Evolutionary conservation across 306 rosid genomes (phyloP).

Genomic region (Glycine tomentella): DNA sequence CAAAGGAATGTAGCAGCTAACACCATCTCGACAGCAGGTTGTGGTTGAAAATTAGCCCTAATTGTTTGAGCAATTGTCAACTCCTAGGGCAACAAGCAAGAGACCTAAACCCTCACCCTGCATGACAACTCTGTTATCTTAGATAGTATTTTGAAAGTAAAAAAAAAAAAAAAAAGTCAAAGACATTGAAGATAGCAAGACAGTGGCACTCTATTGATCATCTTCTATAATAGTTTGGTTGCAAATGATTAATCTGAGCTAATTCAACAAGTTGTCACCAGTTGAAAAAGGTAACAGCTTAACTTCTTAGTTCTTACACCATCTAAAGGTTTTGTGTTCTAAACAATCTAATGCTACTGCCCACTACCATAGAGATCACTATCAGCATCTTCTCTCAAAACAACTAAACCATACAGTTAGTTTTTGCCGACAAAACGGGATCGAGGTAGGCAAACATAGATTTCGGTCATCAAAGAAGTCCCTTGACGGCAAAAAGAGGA

Average conservation of each 20-base stretch:
- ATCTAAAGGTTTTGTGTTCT: slow-evolving; percentile 42
- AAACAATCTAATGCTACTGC: slow-evolving; percentile 38
- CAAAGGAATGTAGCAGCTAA: slow-evolving; percentile 66
- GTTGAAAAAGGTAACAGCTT: slow-evolving; percentile 26
- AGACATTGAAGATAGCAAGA: slow-evolving; percentile 51
- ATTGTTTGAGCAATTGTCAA: slow-evolving; percentile 76
- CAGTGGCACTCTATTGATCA: slow-evolving; percentile 44
- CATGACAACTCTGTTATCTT: slow-evolving; percentile 65
- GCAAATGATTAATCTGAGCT: slow-evolving; percentile 45
- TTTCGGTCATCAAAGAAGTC: slow-evolving; percentile 24
- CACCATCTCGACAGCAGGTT: slow-evolving; percentile 74
- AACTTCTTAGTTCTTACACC: slow-evolving; percentile 35
- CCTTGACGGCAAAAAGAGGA: slow-evolving; percentile 18
- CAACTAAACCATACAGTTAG: slow-evolving; percentile 2
- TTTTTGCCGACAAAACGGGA: slow-evolving; percentile 21
- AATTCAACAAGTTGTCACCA: slow-evolving; percentile 33
- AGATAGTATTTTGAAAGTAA: slow-evolving; percentile 50
- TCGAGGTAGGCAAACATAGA: slow-evolving; percentile 22
- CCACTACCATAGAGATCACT: slow-evolving; percentile 12
- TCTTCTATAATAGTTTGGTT: slow-evolving; percentile 44
- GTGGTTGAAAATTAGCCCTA: slow-evolving; percentile 81
- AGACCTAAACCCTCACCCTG: too few relatives aligned
- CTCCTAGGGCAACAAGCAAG: slow-evolving; percentile 84
- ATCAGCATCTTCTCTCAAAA: slow-evolving; percentile 10
- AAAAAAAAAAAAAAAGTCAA: slow-evolving; percentile 3